Conservation (phyloP, 2,329 filamentous ascomycete genomes). For the Colletotrichum shisoi region DNA sequence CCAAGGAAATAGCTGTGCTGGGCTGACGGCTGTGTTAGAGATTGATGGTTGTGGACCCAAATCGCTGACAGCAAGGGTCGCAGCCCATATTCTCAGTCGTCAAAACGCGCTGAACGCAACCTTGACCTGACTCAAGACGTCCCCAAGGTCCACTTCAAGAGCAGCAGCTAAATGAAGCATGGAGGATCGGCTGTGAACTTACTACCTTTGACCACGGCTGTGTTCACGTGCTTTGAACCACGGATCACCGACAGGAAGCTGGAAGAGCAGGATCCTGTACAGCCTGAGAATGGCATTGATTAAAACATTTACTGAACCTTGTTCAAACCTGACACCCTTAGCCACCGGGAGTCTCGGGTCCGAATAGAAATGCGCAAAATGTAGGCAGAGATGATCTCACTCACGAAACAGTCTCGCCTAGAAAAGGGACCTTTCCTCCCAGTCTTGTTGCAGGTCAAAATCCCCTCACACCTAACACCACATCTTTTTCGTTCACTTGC, state of each 20-base stretch:
- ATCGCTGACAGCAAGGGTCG: background rate
- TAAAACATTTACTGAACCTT: background rate
- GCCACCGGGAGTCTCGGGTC: background rate
- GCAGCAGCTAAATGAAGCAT: conserved; percentile 8
- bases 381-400: background rate
- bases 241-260: too few species aligned
- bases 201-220: background rate
- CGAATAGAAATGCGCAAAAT: conserved; percentile 3
- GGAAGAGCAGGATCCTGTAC: background rate
- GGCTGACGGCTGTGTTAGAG: background rate
- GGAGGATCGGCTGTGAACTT: background rate
- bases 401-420: too few species aligned
- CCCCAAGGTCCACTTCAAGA: background rate
- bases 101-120: conserved; percentile 1
- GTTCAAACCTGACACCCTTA: background rate
- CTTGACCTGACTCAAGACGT: conserved; percentile 17
- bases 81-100: background rate
- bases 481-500: background rate
- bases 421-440: background rate
- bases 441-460: background rate
- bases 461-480: background rate
- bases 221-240: background rate
- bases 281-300: background rate
- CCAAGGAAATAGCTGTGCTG: background rate
- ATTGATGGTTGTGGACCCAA: background rate